Evolutionary conservation across 2,329 filamentous ascomycete genomes (phyloP).

Genomic region (Parastagonospora avenae): DNA sequence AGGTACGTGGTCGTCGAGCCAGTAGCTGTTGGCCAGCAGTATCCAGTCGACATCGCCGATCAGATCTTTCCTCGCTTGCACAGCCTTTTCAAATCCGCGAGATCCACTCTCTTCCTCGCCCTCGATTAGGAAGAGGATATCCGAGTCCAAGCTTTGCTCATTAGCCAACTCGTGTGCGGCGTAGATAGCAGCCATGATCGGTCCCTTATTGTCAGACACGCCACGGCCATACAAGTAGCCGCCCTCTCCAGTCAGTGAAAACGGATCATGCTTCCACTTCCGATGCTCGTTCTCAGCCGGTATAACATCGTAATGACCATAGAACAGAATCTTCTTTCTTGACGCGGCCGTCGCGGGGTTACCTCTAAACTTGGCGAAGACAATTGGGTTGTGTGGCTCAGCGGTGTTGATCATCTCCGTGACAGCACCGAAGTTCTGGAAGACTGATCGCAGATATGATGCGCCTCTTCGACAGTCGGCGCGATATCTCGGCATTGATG

Average conservation of each 20-base stretch:
- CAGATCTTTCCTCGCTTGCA: slow-evolving; percentile 77
- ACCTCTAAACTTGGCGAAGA: slow-evolving; percentile 84
- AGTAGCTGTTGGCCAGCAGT: slow-evolving; percentile 95
- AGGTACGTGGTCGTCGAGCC: slow-evolving; percentile 94
- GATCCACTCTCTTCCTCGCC: slow-evolving; percentile 97
- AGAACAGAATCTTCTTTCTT: slow-evolving; percentile 90
- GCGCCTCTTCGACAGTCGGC: slow-evolving; percentile 93
- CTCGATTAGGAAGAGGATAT: slow-evolving; percentile 93
- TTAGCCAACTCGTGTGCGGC: slow-evolving; percentile 88
- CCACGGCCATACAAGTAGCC: slow-evolving; percentile 94
- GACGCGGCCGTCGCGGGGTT: slow-evolving; percentile 68
- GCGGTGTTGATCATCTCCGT: slow-evolving; percentile 82
- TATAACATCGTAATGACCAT: slow-evolving; percentile 98
- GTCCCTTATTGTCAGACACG: slow-evolving; percentile 97
- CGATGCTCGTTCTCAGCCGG: slow-evolving; percentile 80
- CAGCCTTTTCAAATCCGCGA: slow-evolving; percentile 83
- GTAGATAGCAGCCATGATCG: slow-evolving; percentile 90
- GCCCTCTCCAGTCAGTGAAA: slow-evolving; percentile 84
- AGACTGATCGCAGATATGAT: slow-evolving; percentile 85
- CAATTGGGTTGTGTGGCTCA: slow-evolving; percentile 83
- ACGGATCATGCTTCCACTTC: slow-evolving; percentile 88
- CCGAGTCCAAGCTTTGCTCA: slow-evolving; percentile 80
- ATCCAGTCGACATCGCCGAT: slow-evolving; percentile 96
- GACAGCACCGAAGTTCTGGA: slow-evolving; percentile 87
- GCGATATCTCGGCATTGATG: slow-evolving; percentile 81